These are phyloP conservation scores for Chrysanthemum lavandulifolium DNA, from an alignment of 129 eudicot genomes.

Conservation along the genomic window DNA sequence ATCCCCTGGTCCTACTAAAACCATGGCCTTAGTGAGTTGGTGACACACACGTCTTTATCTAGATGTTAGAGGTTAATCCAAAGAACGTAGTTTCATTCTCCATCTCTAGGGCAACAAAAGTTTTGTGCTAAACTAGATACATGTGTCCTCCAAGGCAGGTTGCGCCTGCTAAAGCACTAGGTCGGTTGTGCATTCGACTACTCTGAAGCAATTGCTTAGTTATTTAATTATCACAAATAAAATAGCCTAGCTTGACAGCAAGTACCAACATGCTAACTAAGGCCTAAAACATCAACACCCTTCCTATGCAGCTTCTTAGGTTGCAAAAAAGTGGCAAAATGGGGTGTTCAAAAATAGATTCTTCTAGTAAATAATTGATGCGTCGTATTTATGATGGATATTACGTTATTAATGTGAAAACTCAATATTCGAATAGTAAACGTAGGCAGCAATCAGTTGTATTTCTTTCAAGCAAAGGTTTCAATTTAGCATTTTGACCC, in stretches of 20 bases:
- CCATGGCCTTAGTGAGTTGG: slow-evolving; percentile 49
- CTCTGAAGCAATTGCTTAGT: neutral
- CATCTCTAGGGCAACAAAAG: no score
- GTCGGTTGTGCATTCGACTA: neutral
- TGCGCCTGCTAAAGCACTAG: neutral
- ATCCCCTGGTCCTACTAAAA: slow-evolving; percentile 34
- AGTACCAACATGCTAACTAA: neutral
- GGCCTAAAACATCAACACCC: neutral
- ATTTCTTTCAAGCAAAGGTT: no score
- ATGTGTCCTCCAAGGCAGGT: neutral
- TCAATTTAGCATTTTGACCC: no score
- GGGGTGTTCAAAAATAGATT: neutral
- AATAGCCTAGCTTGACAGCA: neutral
- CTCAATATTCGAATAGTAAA: no score
- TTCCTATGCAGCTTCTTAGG: neutral
- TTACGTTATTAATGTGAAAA: neutral
- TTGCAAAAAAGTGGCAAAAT: neutral
- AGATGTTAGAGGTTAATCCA: slow-evolving; percentile 21
- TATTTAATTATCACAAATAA: neutral
- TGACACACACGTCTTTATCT: slow-evolving; percentile 11
- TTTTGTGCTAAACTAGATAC: no score
- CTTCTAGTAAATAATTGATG: neutral
- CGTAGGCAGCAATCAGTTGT: no score
- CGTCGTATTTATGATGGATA: no score
- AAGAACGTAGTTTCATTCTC: slow-evolving; percentile 1